Base-by-base conservation (phyloP, 495 filamentous ascomycete genomes). In the Hypoxylon subgilvum region DNA sequence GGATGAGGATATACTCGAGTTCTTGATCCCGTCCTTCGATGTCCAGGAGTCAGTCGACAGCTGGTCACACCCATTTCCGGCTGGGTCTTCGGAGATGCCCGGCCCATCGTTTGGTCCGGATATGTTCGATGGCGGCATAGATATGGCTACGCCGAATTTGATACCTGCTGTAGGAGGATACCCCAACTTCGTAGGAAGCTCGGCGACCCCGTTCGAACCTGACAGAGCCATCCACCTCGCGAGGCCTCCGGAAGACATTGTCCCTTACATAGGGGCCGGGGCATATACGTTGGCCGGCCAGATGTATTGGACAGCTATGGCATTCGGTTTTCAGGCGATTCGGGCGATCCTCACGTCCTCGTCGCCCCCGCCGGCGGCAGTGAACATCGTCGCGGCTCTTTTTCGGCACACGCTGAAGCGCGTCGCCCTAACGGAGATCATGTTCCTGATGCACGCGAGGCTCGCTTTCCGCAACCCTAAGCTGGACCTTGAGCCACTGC, bases 251-350 rank as follows among this genome's bases (percentile, higher is more conserved):
- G 27, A 52, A 3, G 59, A 63, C 32, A 63, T 63, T 18, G n/a
- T 57, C 2, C 52, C 52, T 4, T 63, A 52, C 27, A 46, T 63
- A 35, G 59, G 59, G 8, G 32, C 21, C 0, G 46, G 46, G 0
- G 46, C 52, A 8, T 63, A 63, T 14, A 63, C 46, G 3, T 12
- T 63, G 14, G 59, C 59, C 5, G 59, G 59, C 4, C 52, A 63
- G 13, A 41, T 63, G 10, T 63, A 57, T 28, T 63, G 59, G 59
- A 19, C 52, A 2, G 44, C 52, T 0, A 35, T 63, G 41, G 59
- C 59, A 5, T 63, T 56, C 17, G 52, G 59, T 2, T 63, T 63
- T 19, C 59, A 63, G 16, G 52, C 59, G 3, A 44, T 63, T 6
- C 40, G 41, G 0, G 41, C 59, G 1, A 36, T 63, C 25, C 8